Percentiles rank a stretch among this genome's conserved stretches.
Conservation (phyloP, 495 filamentous ascomycete species). For the Neurospora sp. region DNA sequence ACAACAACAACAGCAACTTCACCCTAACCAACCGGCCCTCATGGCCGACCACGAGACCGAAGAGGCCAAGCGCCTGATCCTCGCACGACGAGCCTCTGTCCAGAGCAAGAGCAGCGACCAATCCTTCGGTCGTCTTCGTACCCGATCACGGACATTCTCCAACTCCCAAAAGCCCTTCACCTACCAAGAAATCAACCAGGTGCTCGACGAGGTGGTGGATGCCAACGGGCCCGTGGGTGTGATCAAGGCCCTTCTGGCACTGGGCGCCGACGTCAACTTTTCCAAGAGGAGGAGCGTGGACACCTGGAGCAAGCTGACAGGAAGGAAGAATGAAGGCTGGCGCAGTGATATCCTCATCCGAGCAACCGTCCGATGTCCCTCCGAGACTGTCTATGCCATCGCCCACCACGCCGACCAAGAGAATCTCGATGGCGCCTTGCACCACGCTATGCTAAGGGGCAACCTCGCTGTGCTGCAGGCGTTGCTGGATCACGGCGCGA, state of each 20-base stretch:
- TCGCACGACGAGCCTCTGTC: slow-evolving; percentile 11
- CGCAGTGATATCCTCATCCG: slow-evolving; percentile 18
- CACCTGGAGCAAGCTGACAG: slow-evolving; percentile 14
- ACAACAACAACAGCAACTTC: neutral
- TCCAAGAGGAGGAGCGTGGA: slow-evolving; percentile 8
- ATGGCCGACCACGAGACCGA: slow-evolving; percentile 13
- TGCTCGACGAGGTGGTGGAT: slow-evolving; percentile 18
- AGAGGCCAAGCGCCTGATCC: slow-evolving; percentile 18
- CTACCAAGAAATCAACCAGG: slow-evolving; percentile 20
- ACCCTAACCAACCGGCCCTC: neutral
- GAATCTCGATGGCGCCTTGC: slow-evolving; percentile 21
- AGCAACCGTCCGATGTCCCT: slow-evolving; percentile 15
- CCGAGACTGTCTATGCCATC: slow-evolving; percentile 17
- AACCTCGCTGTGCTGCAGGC: slow-evolving; percentile 16
- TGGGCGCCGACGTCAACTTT: slow-evolving; percentile 26
- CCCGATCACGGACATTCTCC: neutral
- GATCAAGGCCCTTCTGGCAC: slow-evolving; percentile 16
- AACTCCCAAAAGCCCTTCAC: slow-evolving; percentile 10
- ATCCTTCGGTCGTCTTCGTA: slow-evolving; percentile 9
- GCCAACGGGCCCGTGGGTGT: slow-evolving; percentile 17
- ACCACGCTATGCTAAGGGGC: slow-evolving; percentile 16
- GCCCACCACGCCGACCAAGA: slow-evolving; percentile 23
- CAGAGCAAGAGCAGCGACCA: slow-evolving; percentile 8
- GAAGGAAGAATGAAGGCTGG: slow-evolving; percentile 9
- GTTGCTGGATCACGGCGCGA: slow-evolving; percentile 20